phyloP scores from a whole-genome alignment of 2,329 filamentous ascomycete species.

The Reticulascus tulasneorum region DNA sequence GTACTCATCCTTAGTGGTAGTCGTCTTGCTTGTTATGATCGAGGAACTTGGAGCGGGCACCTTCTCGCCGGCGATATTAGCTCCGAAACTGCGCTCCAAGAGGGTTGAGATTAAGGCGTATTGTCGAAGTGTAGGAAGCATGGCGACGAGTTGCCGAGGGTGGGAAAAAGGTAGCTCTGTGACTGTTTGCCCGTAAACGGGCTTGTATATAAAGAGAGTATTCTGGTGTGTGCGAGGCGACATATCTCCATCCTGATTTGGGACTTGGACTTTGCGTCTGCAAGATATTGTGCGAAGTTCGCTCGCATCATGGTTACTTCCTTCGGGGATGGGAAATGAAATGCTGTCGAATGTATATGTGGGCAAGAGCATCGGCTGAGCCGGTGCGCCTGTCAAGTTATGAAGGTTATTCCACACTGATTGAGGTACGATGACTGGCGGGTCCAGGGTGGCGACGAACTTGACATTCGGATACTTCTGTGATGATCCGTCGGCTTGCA shows the following conservation, averaged over 20 bases:
- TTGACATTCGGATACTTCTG: constrained; percentile 65
- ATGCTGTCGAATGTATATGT: constrained; percentile 53
- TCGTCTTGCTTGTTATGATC: constrained; percentile 12
- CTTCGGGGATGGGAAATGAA: constrained; percentile 50
- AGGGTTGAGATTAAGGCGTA: constrained; percentile 68
- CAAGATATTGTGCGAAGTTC: constrained; percentile 54
- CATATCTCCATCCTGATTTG: constrained; percentile 24
- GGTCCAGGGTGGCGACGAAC: constrained; percentile 72
- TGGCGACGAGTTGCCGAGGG: constrained; percentile 68
- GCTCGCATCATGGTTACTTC: constrained; percentile 48
- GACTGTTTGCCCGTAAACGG: constrained; percentile 65
- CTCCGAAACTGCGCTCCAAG: constrained; percentile 55
- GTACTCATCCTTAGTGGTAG: constrained; percentile 27
- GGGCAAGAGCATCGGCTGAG: constrained; percentile 32
- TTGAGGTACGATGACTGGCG: constrained; percentile 67
- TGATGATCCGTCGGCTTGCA: constrained; percentile 40
- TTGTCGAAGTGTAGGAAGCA: constrained; percentile 72
- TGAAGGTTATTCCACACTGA: constrained; percentile 60
- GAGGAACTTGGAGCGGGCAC: constrained; percentile 24
- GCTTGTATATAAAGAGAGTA: constrained; percentile 66
- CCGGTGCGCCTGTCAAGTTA: constrained; percentile 46
- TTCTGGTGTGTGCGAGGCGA: constrained; percentile 45
- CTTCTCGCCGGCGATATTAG: constrained; percentile 8
- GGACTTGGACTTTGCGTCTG: constrained; percentile 42
- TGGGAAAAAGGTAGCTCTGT: constrained; percentile 72